Evolutionary conservation across 306 rosid species (phyloP), one percentile per base, ranked within the genome.

Genomic region (Sicyos baderoa): DNA sequence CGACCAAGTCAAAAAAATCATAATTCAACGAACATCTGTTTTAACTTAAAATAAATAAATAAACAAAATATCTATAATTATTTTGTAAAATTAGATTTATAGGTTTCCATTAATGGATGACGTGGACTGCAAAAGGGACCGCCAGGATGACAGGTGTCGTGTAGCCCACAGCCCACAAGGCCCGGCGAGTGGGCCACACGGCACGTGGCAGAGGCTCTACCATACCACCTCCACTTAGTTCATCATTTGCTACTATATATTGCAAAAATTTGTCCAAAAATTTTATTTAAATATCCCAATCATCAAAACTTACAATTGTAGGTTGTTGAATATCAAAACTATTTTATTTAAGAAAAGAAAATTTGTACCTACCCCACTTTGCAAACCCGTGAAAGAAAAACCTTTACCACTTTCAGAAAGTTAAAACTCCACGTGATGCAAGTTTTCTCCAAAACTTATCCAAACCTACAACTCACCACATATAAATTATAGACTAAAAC

Each of bases 401-500:
- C 6, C 5, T 59, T 58, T 6, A 59, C 47, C 42, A 29, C 0
- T 27, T 44, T 3, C 57, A 53, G 1, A 53, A 53, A 59, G 45
- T 59, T 59, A 29, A 27, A 59, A 59, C 9, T 27, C 66, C 66
- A 59, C 66, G 66, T 59, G 66, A 59, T 29, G 13, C 66, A 45
- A 6, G 0, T 29, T 59, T 59, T 59, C 47, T 59, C 13, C 5
- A 5, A 29, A 29, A 29, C 35, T 29, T 29, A 29, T 29, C 35
- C 35, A 29, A 29, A 29, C 35, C n/a, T n/a, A n/a, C n/a, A 57
- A n/a, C n/a, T n/a, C n/a, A n/a, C n/a, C n/a, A n/a, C n/a, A n/a
- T n/a, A n/a, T n/a, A n/a, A n/a, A n/a, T n/a, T n/a, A n/a, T n/a
- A n/a, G n/a, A n/a, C n/a, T n/a, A n/a, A n/a, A n/a, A n/a, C n/a